A percentile compares a stretch with the other conserved stretches of the same genome.
Evolutionary conservation across 2,329 filamentous ascomycete species (phyloP).

Genomic region (Escovopsis sp.): DNA sequence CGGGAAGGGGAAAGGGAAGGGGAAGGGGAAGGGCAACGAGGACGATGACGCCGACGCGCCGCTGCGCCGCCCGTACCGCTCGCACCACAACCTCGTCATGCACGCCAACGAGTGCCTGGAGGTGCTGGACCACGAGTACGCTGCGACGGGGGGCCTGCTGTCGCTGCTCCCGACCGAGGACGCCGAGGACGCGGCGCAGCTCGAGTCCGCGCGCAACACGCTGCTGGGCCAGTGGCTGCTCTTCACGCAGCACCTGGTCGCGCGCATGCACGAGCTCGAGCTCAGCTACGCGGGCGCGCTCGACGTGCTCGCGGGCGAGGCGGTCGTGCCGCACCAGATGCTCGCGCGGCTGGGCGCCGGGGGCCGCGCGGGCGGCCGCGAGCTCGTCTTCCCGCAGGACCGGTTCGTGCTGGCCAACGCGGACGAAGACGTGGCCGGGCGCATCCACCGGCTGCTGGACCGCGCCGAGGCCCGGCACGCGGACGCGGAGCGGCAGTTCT

Average conservation of each 20-base stretch:
- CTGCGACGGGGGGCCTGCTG: constrained; percentile 39
- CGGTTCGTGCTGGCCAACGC: constrained; percentile 40
- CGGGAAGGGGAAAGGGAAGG: not conserved
- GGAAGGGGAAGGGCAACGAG: too few species aligned
- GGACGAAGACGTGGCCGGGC: constrained; percentile 33
- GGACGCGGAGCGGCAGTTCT: constrained; percentile 20
- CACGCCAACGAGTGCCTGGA: constrained; percentile 47
- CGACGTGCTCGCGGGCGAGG: constrained; percentile 35
- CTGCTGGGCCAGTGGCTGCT: constrained; percentile 43
- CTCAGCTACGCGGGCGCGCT: constrained; percentile 34
- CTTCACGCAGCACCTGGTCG: constrained; percentile 37
- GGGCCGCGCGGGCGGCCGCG: constrained; percentile 32
- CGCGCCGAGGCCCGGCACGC: constrained; percentile 24
- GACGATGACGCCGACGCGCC: too few species aligned
- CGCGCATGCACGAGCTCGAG: constrained; percentile 43
- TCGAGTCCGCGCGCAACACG: constrained; percentile 31
- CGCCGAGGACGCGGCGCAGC: constrained; percentile 19
- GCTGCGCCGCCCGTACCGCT: constrained; percentile 24
- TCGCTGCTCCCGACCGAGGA: constrained; percentile 34
- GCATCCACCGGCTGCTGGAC: constrained; percentile 34
- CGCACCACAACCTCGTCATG: constrained; percentile 34
- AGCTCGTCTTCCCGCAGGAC: constrained; percentile 40
- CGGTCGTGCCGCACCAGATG: constrained; percentile 34
- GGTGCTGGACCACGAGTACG: constrained; percentile 44
- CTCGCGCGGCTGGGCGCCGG: constrained; percentile 31